phyloP scores from a whole-genome alignment of 2,329 filamentous ascomycete genomes.

The Periconia digitata region DNA sequence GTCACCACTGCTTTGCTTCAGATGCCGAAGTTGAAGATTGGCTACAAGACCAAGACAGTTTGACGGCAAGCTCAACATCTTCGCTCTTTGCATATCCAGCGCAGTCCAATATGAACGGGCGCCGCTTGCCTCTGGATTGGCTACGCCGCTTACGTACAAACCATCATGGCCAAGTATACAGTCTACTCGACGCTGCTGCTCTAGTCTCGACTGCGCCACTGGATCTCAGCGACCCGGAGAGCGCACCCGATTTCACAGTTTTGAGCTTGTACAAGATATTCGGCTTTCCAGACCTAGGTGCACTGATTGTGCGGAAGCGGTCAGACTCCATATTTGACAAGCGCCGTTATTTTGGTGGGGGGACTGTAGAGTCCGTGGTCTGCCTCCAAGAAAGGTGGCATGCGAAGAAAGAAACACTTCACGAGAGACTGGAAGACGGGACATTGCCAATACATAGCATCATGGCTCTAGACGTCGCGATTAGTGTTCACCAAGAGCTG shows the following conservation, averaged over 20 bases:
- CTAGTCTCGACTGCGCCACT: conserved; percentile 76
- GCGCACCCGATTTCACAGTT: conserved; percentile 80
- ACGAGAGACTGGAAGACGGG: conserved; percentile 86
- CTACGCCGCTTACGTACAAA: conserved; percentile 49
- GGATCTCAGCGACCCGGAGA: conserved; percentile 63
- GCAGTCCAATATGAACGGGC: conserved; percentile 91
- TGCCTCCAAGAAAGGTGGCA: conserved; percentile 81
- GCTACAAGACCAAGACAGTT: conserved; percentile 49
- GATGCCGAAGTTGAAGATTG: conserved; percentile 67
- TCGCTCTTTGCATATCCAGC: conserved; percentile 78
- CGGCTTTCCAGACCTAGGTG: conserved; percentile 89
- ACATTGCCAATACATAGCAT: conserved; percentile 91
- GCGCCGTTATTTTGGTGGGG: conserved; percentile 87
- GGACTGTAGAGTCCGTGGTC: conserved; percentile 88
- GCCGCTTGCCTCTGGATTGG: conserved; percentile 73
- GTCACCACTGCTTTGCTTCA: conserved; percentile 66
- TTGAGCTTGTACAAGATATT: conserved; percentile 98
- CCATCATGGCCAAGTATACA: conserved; percentile 54
- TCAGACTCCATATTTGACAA: conserved; percentile 64
- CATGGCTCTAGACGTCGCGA: conserved; percentile 74
- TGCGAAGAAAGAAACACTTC: conserved; percentile 71
- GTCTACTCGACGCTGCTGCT: conserved; percentile 82
- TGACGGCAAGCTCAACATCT: conserved; percentile 14
- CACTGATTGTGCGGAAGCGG: conserved; percentile 75
- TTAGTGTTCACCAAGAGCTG: conserved; percentile 67